Conservation (phyloP, 352 stramenopile genomes). For the Plasmopara viticola region DNA sequence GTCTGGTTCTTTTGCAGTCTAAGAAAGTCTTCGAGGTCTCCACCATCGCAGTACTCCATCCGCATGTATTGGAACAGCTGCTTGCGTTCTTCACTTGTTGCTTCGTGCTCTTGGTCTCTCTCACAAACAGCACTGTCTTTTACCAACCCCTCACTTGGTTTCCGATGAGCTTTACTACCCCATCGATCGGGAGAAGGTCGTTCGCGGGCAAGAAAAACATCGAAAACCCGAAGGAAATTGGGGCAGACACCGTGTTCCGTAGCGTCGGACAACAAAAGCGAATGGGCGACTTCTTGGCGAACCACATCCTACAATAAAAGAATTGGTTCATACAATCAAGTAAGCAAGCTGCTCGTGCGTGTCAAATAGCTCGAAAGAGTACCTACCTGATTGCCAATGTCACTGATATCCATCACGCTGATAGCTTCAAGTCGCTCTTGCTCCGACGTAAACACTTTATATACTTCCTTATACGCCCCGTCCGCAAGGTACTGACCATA, state of each 20-base stretch:
- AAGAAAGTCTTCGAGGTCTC: conserved; percentile 96
- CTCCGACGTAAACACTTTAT: conserved; percentile 67
- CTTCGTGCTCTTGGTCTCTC: not conserved
- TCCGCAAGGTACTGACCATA: conserved; percentile 71
- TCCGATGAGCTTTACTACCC: conserved; percentile 54
- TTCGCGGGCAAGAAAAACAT: conserved; percentile 87
- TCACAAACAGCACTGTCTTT: conserved; percentile 16
- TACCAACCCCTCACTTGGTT: conserved; percentile 54
- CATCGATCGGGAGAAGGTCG: conserved; percentile 42
- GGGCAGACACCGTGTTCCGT: conserved; percentile 84
- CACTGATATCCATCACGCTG: conserved; percentile 90
- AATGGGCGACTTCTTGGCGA: conserved; percentile 92
- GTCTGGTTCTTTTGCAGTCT: conserved; percentile 67
- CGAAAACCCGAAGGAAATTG: conserved; percentile 92
- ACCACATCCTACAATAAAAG: conserved; percentile 59
- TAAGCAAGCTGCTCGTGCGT: too few species aligned
- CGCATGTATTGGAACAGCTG: conserved; percentile 93
- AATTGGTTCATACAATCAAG: not conserved
- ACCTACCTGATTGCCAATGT: conserved; percentile 79
- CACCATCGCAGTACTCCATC: conserved; percentile 97
- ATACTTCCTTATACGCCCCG: conserved; percentile 87
- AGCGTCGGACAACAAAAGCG: conserved; percentile 87
- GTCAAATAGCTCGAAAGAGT: not conserved
- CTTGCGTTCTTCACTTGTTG: conserved; percentile 9
- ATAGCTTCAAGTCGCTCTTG: conserved; percentile 65